A percentile compares a stretch with the other conserved stretches of the same genome.
These are phyloP conservation scores for Grammothele lineata DNA, from an alignment of 768 basidiomycete species.

Conservation along the genomic window DNA sequence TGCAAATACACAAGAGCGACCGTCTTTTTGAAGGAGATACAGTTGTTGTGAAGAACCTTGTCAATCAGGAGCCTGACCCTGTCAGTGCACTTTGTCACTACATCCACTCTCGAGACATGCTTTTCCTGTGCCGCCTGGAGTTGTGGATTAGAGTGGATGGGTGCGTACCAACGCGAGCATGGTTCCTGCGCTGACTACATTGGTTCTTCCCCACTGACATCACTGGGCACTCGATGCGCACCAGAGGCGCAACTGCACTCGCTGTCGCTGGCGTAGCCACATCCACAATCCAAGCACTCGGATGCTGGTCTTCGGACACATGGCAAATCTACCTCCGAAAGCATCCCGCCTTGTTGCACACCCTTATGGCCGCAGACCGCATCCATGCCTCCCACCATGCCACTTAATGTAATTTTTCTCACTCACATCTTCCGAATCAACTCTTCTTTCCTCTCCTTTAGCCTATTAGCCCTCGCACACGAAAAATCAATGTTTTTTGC, in stretches of 20 bases:
- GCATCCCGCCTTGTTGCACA: slow-evolving; percentile 31
- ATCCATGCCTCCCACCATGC: too few species aligned
- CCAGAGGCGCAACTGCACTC: slow-evolving; percentile 39
- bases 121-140: slow-evolving; percentile 23
- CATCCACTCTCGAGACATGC: slow-evolving; percentile 21
- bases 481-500: too few species aligned
- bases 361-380: slow-evolving; percentile 10
- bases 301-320: slow-evolving; percentile 36
- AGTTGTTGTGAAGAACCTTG: slow-evolving; percentile 1
- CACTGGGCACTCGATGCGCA: slow-evolving; percentile 34
- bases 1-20: slow-evolving; percentile 39
- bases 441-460: too few species aligned
- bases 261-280: slow-evolving; percentile 28
- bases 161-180: slow-evolving; percentile 27
- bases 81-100: slow-evolving; percentile 11
- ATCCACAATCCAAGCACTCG: slow-evolving; percentile 31
- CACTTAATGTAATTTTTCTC: too few species aligned
- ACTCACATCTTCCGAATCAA: too few species aligned
- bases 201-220: slow-evolving; percentile 22
- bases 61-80: neutral
- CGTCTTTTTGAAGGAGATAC: slow-evolving; percentile 18
- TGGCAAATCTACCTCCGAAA: slow-evolving; percentile 35
- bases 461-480: too few species aligned
- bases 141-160: slow-evolving; percentile 33
- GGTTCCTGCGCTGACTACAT: slow-evolving; percentile 30